A percentile compares a stretch with the other conserved stretches of the same genome.
phyloP scores from a whole-genome alignment of 192 early-diverging fungal genomes.

The Tieghemiomyces parasiticus region DNA sequence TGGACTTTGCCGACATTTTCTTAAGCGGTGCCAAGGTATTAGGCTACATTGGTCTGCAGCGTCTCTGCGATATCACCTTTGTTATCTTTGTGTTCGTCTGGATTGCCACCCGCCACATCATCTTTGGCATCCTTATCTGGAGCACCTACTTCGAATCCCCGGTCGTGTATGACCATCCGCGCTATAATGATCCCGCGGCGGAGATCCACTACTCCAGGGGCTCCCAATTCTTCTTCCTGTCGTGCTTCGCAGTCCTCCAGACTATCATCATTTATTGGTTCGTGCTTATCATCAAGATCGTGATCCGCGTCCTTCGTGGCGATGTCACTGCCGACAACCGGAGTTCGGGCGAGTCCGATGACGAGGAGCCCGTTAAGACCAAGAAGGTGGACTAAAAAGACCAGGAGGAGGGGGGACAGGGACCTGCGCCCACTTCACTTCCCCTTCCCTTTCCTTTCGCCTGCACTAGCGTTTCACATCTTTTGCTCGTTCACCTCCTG shows the following conservation, averaged over 20 bases:
- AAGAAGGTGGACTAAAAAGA: background rate
- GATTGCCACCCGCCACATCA: conserved; percentile 57
- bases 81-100: conserved; percentile 59
- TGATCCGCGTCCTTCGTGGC: conserved; percentile 41
- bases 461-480: background rate
- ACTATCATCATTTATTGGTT: conserved; percentile 66
- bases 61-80: conserved; percentile 52
- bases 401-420: background rate
- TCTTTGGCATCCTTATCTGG: conserved; percentile 51
- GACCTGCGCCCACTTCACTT: background rate
- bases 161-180: conserved; percentile 36
- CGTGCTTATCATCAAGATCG: conserved; percentile 46
- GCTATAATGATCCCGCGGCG: conserved; percentile 36
- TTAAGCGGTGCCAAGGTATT: conserved; percentile 54
- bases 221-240: conserved; percentile 35
- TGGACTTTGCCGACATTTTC: conserved; percentile 41
- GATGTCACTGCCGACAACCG: conserved; percentile 54
- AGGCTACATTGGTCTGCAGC: conserved; percentile 46
- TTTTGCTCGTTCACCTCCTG: background rate
- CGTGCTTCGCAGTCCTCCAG: conserved; percentile 45
- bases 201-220: conserved; percentile 32
- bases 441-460: background rate
- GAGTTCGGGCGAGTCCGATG: conserved; percentile 3
- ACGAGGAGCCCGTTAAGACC: background rate
- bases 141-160: conserved; percentile 33